A percentile compares a stretch with the other conserved stretches of the same genome.
These are phyloP conservation scores for Hymenochaete sp. DNA, from an alignment of 1,284 basidiomycete species.

Conservation along the genomic window DNA sequence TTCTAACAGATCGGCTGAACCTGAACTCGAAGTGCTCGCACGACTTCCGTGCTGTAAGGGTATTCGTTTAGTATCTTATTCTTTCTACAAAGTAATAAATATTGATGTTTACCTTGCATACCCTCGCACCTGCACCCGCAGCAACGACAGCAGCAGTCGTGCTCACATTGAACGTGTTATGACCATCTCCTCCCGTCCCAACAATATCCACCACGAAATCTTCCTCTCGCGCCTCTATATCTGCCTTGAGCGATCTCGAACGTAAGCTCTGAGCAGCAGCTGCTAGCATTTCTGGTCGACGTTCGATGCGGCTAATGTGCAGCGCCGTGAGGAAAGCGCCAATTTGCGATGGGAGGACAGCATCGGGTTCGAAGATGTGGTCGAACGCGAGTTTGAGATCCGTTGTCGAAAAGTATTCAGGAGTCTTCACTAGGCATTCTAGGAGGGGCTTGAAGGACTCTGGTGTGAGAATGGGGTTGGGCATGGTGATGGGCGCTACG, in stretches of 20 bases:
- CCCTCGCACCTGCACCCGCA: conserved; percentile 86
- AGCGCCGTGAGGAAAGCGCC: conserved; percentile 80
- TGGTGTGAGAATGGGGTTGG: conserved; percentile 19
- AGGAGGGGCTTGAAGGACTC: conserved; percentile 71
- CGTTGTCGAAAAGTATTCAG: conserved; percentile 62
- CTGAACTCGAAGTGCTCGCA: conserved; percentile 91
- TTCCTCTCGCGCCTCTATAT: conserved; percentile 45
- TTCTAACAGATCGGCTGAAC: conserved; percentile 89
- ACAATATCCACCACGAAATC: conserved; percentile 69
- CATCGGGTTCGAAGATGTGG: conserved; percentile 45
- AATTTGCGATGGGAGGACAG: conserved; percentile 60
- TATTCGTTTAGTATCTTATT: neutral
- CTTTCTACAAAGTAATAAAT: neutral
- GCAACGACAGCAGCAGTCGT: conserved; percentile 93
- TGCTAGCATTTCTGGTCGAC: conserved; percentile 64
- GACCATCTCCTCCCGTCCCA: conserved; percentile 90
- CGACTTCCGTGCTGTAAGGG: conserved; percentile 77
- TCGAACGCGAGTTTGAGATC: conserved; percentile 66
- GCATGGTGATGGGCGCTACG: neutral
- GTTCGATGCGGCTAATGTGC: conserved; percentile 68
- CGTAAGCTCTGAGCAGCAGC: conserved; percentile 71
- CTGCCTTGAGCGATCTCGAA: conserved; percentile 53
- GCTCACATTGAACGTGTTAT: conserved; percentile 97
- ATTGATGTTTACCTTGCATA: conserved; percentile 86
- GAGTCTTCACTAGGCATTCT: conserved; percentile 68